A percentile compares a stretch with the other conserved stretches of the same genome.
Evolutionary conservation across 2,329 filamentous ascomycete species (phyloP).

Genomic region (Ophiostoma sp.): DNA sequence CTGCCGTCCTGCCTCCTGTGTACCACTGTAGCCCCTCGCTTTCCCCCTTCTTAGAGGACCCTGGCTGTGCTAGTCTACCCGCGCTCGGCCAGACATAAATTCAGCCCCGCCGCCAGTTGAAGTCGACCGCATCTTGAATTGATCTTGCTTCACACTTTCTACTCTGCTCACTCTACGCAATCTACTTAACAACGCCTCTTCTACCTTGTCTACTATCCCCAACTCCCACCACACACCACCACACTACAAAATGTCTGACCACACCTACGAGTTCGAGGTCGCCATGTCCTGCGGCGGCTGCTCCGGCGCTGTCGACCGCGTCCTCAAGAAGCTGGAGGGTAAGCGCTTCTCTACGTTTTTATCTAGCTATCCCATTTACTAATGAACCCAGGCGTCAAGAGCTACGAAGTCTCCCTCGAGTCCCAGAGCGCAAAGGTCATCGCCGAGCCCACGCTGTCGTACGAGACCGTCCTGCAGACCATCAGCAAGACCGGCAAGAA

Average conservation of each 20-base stretch:
- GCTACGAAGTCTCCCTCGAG: slow-evolving; percentile 81
- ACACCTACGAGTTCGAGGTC: slow-evolving; percentile 94
- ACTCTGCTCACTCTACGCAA: too few relatives aligned
- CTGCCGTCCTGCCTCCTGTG: not conserved
- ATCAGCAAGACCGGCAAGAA: slow-evolving; percentile 96
- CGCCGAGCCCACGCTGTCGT: slow-evolving; percentile 62
- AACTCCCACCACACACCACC: not conserved
- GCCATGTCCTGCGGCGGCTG: slow-evolving; percentile 93
- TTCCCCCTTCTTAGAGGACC: not conserved
- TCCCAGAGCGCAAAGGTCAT: slow-evolving; percentile 74
- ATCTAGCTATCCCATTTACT: not conserved
- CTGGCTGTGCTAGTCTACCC: not conserved
- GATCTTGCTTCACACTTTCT: too few relatives aligned
- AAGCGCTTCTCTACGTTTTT: slow-evolving; percentile 31
- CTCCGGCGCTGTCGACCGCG: slow-evolving; percentile 86
- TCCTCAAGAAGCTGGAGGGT: slow-evolving; percentile 90
- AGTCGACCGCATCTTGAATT: slow-evolving; percentile 1
- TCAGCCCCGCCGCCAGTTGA: slow-evolving; percentile 5
- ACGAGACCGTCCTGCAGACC: slow-evolving; percentile 75
- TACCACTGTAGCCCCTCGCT: slow-evolving; percentile 1
- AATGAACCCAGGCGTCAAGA: slow-evolving; percentile 64
- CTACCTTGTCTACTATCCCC: too few relatives aligned
- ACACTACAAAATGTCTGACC: slow-evolving; percentile 61
- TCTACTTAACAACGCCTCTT: too few relatives aligned
- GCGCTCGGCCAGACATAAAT: not conserved